Evolutionary conservation across 2,329 filamentous ascomycete species (phyloP).

Genomic region (Aspergillus ustus): DNA sequence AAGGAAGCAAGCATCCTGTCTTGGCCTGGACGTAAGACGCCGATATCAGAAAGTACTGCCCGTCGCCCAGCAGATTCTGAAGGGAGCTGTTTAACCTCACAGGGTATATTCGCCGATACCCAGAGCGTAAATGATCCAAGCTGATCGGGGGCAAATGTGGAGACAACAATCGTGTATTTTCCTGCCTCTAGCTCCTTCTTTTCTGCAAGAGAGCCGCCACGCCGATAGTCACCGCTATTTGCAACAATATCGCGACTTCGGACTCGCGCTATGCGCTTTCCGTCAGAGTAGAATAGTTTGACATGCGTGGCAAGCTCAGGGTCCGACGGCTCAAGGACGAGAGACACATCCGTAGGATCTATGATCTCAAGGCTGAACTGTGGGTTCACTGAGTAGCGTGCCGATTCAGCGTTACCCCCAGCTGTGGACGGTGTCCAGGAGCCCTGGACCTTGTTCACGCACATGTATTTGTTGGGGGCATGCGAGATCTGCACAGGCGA

Average conservation of each 20-base stretch:
- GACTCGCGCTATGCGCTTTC: constrained; percentile 71
- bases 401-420: constrained; percentile 79
- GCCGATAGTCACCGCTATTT: constrained; percentile 86
- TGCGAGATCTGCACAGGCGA: constrained; percentile 63
- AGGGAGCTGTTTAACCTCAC: constrained; percentile 65
- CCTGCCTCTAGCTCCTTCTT: constrained; percentile 67
- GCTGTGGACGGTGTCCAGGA: constrained; percentile 80
- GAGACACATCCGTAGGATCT: constrained; percentile 67
- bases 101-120: constrained; percentile 65
- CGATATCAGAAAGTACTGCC: constrained; percentile 52
- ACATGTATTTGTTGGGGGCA: constrained; percentile 64
- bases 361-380: constrained; percentile 71
- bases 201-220: constrained; percentile 74
- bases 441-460: constrained; percentile 63
- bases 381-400: constrained; percentile 82
- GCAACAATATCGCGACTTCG: constrained; percentile 75
- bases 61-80: constrained; percentile 77
- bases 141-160: constrained; percentile 84
- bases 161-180: constrained; percentile 84
- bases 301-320: constrained; percentile 78
- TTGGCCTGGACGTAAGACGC: constrained; percentile 57
- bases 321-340: constrained; percentile 72
- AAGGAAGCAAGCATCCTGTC: constrained; percentile 61
- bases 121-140: constrained; percentile 74
- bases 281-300: constrained; percentile 78